Percentiles rank a stretch among this genome's conserved stretches.
Evolutionary conservation across 345 rosid genomes (phyloP).

Genomic region (Populus pruinosa): DNA sequence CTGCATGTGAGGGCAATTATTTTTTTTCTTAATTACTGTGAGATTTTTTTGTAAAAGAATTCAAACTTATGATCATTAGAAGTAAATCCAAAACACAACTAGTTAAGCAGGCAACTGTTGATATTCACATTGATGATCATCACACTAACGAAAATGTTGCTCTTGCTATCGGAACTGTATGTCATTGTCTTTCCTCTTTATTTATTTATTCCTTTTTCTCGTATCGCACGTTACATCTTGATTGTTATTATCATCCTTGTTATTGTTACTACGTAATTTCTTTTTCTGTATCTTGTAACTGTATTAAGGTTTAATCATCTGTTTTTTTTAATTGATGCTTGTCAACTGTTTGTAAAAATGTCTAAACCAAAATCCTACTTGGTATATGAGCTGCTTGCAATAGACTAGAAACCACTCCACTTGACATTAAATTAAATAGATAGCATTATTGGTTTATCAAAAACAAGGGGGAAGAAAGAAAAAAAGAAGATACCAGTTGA

Average conservation of each 20-base stretch:
- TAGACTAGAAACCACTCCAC: background rate
- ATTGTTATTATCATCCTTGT: too few species aligned
- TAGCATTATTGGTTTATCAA: background rate
- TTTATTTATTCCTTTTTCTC: too few species aligned
- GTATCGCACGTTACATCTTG: too few species aligned
- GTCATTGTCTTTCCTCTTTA: background rate
- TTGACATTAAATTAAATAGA: background rate
- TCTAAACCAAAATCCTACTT: background rate
- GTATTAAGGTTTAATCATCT: background rate
- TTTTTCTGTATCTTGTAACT: background rate
- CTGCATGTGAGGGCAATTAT: conserved; percentile 63
- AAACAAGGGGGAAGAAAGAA: background rate
- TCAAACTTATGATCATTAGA: too few species aligned
- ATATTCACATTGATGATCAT: conserved; percentile 87
- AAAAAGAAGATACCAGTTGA: too few species aligned
- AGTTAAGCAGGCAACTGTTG: conserved; percentile 40
- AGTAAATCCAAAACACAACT: too few species aligned
- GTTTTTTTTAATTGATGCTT: too few species aligned
- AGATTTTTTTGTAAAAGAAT: too few species aligned
- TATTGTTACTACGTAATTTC: background rate
- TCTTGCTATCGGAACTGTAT: conserved; percentile 87
- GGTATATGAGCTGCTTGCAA: background rate
- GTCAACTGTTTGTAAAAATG: conserved; percentile 15
- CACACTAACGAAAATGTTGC: conserved; percentile 93
- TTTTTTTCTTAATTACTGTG: too few species aligned